These are phyloP conservation scores for Middelhovenomyces tepae DNA, from an alignment of 805 yeast genomes.

Conservation along the genomic window DNA sequence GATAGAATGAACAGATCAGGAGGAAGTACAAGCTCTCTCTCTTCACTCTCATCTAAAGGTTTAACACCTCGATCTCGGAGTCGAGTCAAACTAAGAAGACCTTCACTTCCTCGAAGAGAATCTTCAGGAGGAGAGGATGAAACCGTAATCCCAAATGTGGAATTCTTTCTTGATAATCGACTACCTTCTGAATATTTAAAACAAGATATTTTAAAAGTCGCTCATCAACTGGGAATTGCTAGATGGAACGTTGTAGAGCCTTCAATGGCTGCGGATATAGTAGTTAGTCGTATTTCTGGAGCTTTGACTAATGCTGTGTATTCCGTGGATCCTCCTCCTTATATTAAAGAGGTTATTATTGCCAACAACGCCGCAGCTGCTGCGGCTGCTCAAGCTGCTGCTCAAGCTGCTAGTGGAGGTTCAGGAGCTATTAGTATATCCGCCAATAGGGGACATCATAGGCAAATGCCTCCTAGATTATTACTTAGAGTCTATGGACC, in stretches of 20 bases:
- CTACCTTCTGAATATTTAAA: constrained; percentile 80
- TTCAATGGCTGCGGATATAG: constrained; percentile 37
- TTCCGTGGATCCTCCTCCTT: constrained; percentile 51
- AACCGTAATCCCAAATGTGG: constrained; percentile 39
- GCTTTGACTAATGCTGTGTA: constrained; percentile 91
- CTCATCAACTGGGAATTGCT: constrained; percentile 56
- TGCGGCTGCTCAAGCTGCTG: too few relatives aligned
- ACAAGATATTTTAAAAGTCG: constrained; percentile 61
- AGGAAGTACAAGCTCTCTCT: too few relatives aligned
- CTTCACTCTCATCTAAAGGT: too few relatives aligned
- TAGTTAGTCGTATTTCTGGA: constrained; percentile 67
- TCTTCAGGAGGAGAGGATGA: constrained; percentile 18
- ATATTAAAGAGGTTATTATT: constrained; percentile 27
- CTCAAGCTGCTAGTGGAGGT: constrained; percentile 3
- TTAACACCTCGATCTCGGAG: too few relatives aligned
- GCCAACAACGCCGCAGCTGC: too few relatives aligned
- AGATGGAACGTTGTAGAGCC: constrained; percentile 61
- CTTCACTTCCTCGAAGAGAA: too few relatives aligned
- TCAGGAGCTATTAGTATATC: constrained; percentile 10
- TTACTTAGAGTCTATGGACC: constrained; percentile 82
- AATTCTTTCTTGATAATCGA: constrained; percentile 59
- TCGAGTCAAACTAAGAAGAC: too few relatives aligned
- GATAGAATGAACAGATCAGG: too few relatives aligned
- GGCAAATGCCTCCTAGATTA: constrained; percentile 45
- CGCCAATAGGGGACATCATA: constrained; percentile 21